Base-by-base conservation (phyloP, 2,329 filamentous ascomycete species). In the Graphiopsis chlorocephala region DNA sequence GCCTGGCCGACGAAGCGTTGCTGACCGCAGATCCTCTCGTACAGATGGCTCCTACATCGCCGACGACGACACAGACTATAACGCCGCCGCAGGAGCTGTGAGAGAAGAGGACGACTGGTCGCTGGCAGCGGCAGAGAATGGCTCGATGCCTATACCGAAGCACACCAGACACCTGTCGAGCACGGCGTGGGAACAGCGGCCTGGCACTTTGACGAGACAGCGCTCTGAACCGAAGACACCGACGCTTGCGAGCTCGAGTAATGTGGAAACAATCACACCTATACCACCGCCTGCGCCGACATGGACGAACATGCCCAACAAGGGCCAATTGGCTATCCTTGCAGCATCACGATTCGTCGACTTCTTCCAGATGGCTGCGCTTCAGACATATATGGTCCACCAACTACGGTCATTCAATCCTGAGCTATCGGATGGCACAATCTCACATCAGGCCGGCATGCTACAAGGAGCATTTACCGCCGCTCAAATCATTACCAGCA, bases 351-450 rank as follows among this genome's bases (percentile, higher is more conserved):
- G 78, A 45, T 77, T 80, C 66, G 78, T 79, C 71, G 78, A 80
- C 67, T 80, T 79, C 69, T 79, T 78, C 70, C 78, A 80, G 67
- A 78, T 78, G 77, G 78, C 78, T 7, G 77, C 78, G 6, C 68
- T 80, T 17, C 77, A 79, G 68, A 78, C 77, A n/a, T 78, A 77
- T 72, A 80, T 79, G 78, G 75, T 79, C 42, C 76, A 79, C 61
- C 77, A 80, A 68, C 72, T 80, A 23, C 76, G 77, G 68, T 78
- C 75, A 63, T 80, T 79, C 68, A 74, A 80, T 60, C 71, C 72
- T 11, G 67, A 70, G 12, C 74, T 84, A 15, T 80, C 83, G 17
- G 82, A 85, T 63, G 74, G 81, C 26, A 76, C 79, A 55, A 78
- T 80, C 47, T 77, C 78, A 28, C 77, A 79, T 67, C 78, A 80